These are phyloP conservation scores for Curvularia spicifera DNA, from an alignment of 2,329 filamentous ascomycete species.

Conservation along the genomic window DNA sequence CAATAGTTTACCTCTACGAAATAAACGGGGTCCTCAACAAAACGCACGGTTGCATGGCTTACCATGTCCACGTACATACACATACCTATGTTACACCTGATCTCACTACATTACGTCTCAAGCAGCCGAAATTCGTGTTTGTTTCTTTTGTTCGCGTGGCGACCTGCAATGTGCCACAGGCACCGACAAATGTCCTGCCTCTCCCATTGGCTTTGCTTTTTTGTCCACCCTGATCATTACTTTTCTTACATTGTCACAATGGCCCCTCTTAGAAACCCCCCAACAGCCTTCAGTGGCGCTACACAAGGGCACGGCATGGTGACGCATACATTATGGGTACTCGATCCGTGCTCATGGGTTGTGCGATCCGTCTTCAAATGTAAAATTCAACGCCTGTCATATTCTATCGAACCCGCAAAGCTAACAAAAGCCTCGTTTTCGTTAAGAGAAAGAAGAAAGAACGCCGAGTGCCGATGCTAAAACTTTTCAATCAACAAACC, in stretches of 20 bases:
- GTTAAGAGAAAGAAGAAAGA: not conserved
- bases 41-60: not conserved
- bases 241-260: not conserved
- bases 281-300: not conserved
- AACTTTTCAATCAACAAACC: not conserved
- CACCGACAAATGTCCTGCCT: not conserved
- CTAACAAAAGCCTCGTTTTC: not conserved
- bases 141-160: constrained; percentile 2
- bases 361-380: not conserved
- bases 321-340: not conserved
- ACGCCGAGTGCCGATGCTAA: constrained; percentile 19
- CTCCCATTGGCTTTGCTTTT: not conserved
- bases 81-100: not conserved
- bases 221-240: not conserved
- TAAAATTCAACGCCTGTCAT: not conserved
- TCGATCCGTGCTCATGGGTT: not conserved
- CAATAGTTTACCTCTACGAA: not conserved
- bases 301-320: not conserved
- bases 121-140: not conserved
- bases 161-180: not conserved
- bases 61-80: not conserved
- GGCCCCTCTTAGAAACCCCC: not conserved
- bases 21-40: not conserved
- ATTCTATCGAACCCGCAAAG: not conserved
- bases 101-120: not conserved